Conservation (phyloP, 176 grass and related monocot species). For the Musa itinerans region DNA sequence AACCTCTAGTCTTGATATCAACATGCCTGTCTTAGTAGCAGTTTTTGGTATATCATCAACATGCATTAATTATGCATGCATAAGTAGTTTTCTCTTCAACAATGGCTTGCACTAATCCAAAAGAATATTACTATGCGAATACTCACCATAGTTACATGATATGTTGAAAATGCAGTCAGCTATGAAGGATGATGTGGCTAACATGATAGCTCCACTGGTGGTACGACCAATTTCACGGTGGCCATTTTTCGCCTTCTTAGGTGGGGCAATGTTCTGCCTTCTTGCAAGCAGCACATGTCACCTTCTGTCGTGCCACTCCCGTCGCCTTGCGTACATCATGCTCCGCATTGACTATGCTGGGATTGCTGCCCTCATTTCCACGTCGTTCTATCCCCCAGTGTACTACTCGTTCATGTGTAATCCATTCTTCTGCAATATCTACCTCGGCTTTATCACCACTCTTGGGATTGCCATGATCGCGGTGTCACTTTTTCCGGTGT, state of each 20-base stretch:
- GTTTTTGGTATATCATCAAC: no score
- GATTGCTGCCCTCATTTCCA: neutral
- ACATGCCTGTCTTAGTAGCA: neutral
- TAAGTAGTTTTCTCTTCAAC: no score
- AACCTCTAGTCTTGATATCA: neutral
- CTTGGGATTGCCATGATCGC: neutral
- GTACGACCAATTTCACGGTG: neutral
- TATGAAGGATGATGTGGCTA: neutral
- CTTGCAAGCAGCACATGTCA: neutral
- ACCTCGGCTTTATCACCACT: neutral
- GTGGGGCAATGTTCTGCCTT: slow-evolving; percentile 4
- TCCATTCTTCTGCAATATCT: neutral
- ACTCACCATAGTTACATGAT: neutral
- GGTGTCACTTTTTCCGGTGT: neutral
- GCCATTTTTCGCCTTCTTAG: neutral
- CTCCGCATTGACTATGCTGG: slow-evolving; percentile 8
- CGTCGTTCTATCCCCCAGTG: neutral
- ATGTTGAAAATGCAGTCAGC: neutral
- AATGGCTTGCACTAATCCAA: no score
- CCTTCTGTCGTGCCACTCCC: neutral
- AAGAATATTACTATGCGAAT: neutral
- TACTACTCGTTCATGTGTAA: neutral
- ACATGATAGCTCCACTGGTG: neutral
- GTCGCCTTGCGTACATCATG: neutral
- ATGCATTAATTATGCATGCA: no score